phyloP scores from a whole-genome alignment of 345 rosid genomes.

The Hibiscus syriacus region DNA sequence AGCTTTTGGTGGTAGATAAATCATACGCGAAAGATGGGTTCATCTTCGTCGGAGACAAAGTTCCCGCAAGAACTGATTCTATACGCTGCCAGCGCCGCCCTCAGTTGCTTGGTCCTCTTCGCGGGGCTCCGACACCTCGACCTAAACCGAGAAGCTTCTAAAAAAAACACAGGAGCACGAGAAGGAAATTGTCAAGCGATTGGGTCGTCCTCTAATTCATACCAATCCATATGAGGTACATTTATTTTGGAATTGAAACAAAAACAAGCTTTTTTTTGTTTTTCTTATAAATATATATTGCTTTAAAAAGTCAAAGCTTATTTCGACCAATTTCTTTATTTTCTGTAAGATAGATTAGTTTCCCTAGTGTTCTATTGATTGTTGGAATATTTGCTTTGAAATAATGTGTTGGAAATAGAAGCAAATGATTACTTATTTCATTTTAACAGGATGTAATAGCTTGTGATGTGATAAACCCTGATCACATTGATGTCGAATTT shows the following conservation, averaged over 20 bases:
- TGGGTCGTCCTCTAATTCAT: conserved; percentile 82
- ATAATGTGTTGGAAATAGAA: background rate
- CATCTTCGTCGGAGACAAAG: conserved; percentile 58
- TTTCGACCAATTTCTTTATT: background rate
- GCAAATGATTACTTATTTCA: background rate
- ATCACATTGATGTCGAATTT: conserved; percentile 85
- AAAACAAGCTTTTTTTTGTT: background rate
- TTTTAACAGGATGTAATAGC: conserved; percentile 81
- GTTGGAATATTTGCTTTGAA: background rate
- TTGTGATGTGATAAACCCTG: conserved; percentile 94
- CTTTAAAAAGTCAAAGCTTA: background rate
- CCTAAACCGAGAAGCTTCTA: conserved; percentile 86
- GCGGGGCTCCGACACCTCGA: conserved; percentile 84
- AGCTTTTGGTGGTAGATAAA: background rate
- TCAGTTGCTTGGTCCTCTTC: conserved; percentile 78
- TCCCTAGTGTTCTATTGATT: background rate
- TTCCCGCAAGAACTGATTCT: conserved; percentile 68
- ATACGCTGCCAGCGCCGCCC: conserved; percentile 96
- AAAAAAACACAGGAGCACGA: conserved; percentile 86
- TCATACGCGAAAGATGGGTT: conserved; percentile 29
- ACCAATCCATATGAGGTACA: conserved; percentile 91
- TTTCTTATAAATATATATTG: background rate
- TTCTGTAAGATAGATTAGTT: background rate
- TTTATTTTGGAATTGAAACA: background rate
- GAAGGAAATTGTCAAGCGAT: conserved; percentile 81